These are phyloP conservation scores for Umbellularia californica DNA, from an alignment of 164 flowering plant genomes.

Conservation along the genomic window DNA sequence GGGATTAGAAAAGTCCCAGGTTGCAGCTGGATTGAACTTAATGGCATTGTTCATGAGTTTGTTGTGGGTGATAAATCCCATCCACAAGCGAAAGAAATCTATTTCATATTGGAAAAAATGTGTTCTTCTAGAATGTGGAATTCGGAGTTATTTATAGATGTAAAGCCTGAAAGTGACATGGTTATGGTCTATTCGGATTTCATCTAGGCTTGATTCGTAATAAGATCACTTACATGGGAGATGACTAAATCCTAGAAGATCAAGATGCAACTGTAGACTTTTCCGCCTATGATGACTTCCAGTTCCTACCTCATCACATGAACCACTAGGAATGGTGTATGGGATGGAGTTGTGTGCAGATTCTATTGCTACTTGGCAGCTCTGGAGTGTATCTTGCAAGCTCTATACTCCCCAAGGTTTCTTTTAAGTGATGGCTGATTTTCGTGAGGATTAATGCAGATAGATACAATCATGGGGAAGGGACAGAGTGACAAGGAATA, in stretches of 20 bases:
- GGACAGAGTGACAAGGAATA: background rate
- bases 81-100: conserved; percentile 40
- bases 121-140: background rate
- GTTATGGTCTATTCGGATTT: background rate
- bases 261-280: background rate
- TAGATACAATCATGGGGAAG: background rate
- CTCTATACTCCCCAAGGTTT: background rate
- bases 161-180: background rate
- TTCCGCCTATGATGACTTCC: background rate
- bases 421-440: background rate
- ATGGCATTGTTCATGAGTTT: conserved; percentile 61
- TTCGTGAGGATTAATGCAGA: background rate
- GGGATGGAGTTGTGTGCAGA: background rate
- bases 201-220: background rate
- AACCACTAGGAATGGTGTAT: background rate
- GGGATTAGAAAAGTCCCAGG: conserved; percentile 54
- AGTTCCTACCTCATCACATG: background rate
- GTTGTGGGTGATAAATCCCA: conserved; percentile 44
- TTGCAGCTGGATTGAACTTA: conserved; percentile 64
- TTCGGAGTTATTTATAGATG: background rate
- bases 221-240: background rate
- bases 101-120: conserved; percentile 25
- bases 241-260: no score
- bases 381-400: background rate
- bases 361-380: background rate